These are phyloP conservation scores for Cenchrus americanus DNA, from an alignment of 176 grass and related monocot genomes.

Conservation along the genomic window DNA sequence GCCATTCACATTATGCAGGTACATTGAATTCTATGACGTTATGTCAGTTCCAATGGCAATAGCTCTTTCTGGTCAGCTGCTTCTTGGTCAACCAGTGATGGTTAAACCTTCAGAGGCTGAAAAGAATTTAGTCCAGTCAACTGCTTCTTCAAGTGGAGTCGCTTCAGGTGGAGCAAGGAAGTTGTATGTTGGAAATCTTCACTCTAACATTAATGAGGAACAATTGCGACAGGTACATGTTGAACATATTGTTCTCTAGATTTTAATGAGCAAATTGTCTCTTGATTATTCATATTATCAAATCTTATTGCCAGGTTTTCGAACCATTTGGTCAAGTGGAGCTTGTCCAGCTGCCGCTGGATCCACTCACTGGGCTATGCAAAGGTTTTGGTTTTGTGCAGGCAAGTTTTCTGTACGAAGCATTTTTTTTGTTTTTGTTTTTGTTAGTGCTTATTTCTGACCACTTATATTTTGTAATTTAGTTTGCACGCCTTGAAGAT, in stretches of 20 bases:
- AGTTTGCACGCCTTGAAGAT: constrained; percentile 96
- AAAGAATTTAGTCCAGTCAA: constrained; percentile 97
- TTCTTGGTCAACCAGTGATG: constrained; percentile 88
- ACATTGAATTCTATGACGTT: constrained; percentile 97
- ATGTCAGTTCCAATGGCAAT: constrained; percentile 99
- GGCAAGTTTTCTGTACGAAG: constrained; percentile 45
- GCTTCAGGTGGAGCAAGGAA: constrained; percentile 87
- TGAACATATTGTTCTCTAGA: constrained; percentile 23
- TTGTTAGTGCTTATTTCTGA: constrained; percentile 40
- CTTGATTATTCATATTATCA: neutral
- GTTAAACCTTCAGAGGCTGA: constrained; percentile 97
- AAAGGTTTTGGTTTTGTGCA: constrained; percentile 98
- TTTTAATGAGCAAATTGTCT: neutral
- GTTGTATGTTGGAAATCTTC: constrained; percentile 98
- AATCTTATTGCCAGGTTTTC: constrained; percentile 63
- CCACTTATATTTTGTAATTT: constrained; percentile 25
- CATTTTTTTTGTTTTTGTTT: neutral
- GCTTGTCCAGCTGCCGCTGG: constrained; percentile 86
- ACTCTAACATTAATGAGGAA: constrained; percentile 89
- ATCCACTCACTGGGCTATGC: constrained; percentile 79
- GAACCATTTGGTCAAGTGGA: constrained; percentile 94
- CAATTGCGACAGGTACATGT: constrained; percentile 79
- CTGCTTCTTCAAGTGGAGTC: constrained; percentile 59
- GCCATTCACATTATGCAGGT: constrained; percentile 57
- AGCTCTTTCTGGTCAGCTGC: constrained; percentile 79